Base-by-base conservation (phyloP, 345 rosid species). In the Pugionium cornutum region DNA sequence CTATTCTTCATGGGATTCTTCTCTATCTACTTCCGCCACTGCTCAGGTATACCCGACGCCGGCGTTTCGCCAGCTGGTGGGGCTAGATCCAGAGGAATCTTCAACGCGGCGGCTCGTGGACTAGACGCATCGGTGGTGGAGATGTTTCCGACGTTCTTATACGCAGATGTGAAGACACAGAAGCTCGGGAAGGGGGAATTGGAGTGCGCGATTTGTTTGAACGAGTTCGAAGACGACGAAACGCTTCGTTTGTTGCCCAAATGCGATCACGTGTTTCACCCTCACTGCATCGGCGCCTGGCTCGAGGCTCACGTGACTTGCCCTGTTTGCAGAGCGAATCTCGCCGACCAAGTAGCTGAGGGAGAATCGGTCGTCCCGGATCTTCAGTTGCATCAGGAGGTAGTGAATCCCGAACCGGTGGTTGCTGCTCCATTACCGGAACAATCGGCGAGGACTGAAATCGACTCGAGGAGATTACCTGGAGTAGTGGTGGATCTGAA, bases 121-220 rank as follows among this genome's bases (percentile, higher is more conserved):
- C 82, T 94, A 1, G 89, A 84, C 28, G 64, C 58, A 0, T 59
- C 83, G 2, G 82, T 83, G 11, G 78, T 94, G 56, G 90, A 78
- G 71, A 82, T 72, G 1, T 90, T 94, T 27, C 99, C 99, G 3
- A 86, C 90, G 29, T 70, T 94, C 45, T 71, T 76, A 2, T 94
- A 94, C 83, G 68, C 99, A 2, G 96, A 79, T n/a, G 97, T 94
- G 25, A 94, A 90, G 68, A 84, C 74, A 10, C 77, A 79, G 51
- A 94, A 90, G 84, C 81, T 94, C 1, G 96, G 97, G 0, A 88
- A 90, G 69, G 89, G 91, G 0, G 89, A 82, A 53, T 26, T 94
- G 11, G 99, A 94, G 80, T 94, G 99, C 44, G 99, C 97, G 2
- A 95, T 94, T 29, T 94, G 99, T 64, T 43, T 94, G 54, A 78